Conservation (phyloP, 2,329 filamentous ascomycete genomes). For the Botryotinia calthae region DNA sequence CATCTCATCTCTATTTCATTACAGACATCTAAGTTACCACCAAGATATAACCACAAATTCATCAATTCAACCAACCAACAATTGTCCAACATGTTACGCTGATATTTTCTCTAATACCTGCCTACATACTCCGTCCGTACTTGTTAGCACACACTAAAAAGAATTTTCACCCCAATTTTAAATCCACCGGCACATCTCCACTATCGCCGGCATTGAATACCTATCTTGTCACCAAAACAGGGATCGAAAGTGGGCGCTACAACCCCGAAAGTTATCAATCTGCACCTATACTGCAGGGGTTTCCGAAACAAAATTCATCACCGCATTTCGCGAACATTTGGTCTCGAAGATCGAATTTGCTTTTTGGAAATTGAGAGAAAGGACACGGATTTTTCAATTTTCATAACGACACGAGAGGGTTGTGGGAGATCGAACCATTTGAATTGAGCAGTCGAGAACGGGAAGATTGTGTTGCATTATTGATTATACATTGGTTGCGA, state of each 20-base stretch:
- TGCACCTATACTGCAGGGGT: background rate
- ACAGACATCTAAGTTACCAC: background rate
- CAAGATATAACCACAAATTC: background rate
- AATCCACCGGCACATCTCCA: constrained; percentile 3
- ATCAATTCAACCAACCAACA: background rate
- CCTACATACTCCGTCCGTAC: no score
- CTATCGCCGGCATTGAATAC: constrained; percentile 13
- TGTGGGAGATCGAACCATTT: background rate
- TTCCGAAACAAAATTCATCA: background rate
- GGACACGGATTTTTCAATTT: background rate
- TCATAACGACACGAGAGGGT: background rate
- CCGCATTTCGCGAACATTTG: background rate
- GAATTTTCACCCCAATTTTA: background rate
- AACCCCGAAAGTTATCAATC: background rate
- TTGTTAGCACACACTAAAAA: background rate
- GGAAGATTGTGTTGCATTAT: background rate
- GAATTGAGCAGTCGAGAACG: background rate
- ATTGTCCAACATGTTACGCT: background rate
- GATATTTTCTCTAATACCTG: background rate
- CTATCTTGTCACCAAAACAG: constrained; percentile 6
- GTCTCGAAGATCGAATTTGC: background rate
- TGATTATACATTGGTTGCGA: background rate
- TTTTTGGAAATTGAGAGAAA: background rate
- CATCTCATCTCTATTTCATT: background rate
- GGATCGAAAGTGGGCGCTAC: background rate